Percentiles rank a stretch among this genome's conserved stretches.
phyloP scores from a whole-genome alignment of 2,329 filamentous ascomycete genomes.

The Aspergillus carbonarius region DNA sequence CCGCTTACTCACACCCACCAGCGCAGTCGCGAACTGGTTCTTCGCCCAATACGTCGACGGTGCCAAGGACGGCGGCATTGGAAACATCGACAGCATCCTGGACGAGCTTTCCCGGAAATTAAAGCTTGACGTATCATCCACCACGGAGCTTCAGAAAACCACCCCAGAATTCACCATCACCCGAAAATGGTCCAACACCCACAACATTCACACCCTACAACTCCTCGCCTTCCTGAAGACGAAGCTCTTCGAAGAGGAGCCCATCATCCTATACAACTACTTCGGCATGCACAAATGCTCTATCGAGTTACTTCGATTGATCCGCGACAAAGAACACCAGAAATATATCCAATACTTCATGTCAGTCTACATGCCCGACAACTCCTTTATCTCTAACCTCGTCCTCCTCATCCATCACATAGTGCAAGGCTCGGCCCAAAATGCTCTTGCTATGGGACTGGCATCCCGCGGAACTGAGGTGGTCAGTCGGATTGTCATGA shows the following conservation, averaged over 20 bases:
- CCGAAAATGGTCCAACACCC: slow-evolving; percentile 22
- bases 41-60: slow-evolving; percentile 18
- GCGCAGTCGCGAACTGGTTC: slow-evolving; percentile 25
- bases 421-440: slow-evolving; percentile 21
- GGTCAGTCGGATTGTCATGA: slow-evolving; percentile 26
- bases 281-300: slow-evolving; percentile 32
- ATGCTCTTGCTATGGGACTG: slow-evolving; percentile 16
- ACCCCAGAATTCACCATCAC: slow-evolving; percentile 4
- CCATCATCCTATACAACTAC: slow-evolving; percentile 29
- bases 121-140: slow-evolving; percentile 12
- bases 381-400: slow-evolving; percentile 25
- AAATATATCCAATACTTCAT: slow-evolving; percentile 31
- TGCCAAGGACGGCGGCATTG: slow-evolving; percentile 13
- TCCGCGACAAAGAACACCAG: slow-evolving; percentile 26
- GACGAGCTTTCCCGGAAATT: slow-evolving; percentile 20
- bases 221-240: slow-evolving; percentile 26
- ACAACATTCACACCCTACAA: slow-evolving; percentile 22
- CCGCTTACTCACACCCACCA: slow-evolving; percentile 25
- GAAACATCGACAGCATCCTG: slow-evolving; percentile 17
- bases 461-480: slow-evolving; percentile 1
- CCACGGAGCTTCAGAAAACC: slow-evolving; percentile 11
- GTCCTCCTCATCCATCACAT: slow-evolving; percentile 27
- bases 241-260: slow-evolving; percentile 29
- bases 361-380: slow-evolving; percentile 25
- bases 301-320: slow-evolving; percentile 26